phyloP scores from a whole-genome alignment of 805 yeast genomes.

The Starmerella apicola region DNA sequence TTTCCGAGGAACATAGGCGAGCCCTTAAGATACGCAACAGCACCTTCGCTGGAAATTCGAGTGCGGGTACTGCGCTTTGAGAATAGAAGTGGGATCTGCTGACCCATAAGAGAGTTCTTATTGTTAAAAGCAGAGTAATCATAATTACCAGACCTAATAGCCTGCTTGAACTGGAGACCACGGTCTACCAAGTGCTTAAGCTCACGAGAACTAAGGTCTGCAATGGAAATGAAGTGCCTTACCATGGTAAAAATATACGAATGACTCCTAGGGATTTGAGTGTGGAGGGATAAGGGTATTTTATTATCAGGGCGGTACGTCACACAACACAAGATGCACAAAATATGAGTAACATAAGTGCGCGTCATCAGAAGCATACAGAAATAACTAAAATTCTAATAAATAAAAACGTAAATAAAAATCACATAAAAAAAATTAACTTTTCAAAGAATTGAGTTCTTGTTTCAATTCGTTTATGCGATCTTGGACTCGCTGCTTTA shows the following conservation, averaged over 20 bases:
- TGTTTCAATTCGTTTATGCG: not conserved
- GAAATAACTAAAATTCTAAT: too few species aligned
- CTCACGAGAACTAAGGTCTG: conserved; percentile 64
- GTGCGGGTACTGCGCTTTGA: conserved; percentile 92
- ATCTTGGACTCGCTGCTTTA: not conserved
- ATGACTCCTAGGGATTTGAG: not conserved
- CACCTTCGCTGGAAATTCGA: conserved; percentile 88
- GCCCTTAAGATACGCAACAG: conserved; percentile 84
- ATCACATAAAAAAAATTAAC: not conserved
- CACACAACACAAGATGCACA: too few species aligned
- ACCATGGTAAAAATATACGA: conserved; percentile 11
- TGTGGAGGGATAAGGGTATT: not conserved
- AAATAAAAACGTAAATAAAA: too few species aligned
- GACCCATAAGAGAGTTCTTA: conserved; percentile 64
- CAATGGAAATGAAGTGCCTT: conserved; percentile 66
- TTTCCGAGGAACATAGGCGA: conserved; percentile 94
- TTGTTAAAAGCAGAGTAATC: conserved; percentile 32
- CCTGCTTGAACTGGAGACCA: conserved; percentile 54
- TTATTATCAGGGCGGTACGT: too few species aligned
- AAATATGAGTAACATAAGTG: too few species aligned
- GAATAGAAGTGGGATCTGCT: conserved; percentile 70
- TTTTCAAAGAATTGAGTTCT: too few species aligned
- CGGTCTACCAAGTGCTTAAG: conserved; percentile 56
- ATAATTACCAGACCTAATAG: conserved; percentile 29
- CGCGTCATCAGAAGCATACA: too few species aligned